Percentiles rank a stretch among this genome's conserved stretches.
Evolutionary conservation across 139 green algal species (phyloP).

Genomic region (Chara braunii): DNA sequence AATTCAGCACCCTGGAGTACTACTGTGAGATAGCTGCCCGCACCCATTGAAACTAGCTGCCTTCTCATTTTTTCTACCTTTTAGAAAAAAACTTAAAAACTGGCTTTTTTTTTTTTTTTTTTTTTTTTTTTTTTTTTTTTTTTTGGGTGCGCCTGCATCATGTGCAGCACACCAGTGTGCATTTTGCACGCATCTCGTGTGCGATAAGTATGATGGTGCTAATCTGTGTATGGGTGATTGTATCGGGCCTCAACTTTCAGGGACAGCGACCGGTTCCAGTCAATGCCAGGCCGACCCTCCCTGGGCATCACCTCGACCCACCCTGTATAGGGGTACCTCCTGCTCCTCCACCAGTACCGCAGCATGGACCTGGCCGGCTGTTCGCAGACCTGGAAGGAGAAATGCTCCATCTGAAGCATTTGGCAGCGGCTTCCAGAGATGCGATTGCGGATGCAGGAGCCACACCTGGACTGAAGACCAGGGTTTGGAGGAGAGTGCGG

Average conservation of each 20-base stretch:
- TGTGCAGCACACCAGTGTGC: too few relatives aligned
- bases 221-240: too few relatives aligned
- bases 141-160: too few relatives aligned
- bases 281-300: neutral
- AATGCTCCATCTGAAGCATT: conserved; percentile 12
- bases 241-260: conserved; percentile 1
- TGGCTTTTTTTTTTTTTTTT: too few relatives aligned
- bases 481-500: conserved; percentile 29
- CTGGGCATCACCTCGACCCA: conserved; percentile 4
- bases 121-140: too few relatives aligned
- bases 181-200: too few relatives aligned
- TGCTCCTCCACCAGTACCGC: neutral
- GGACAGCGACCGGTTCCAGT: conserved; percentile 6
- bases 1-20: too few relatives aligned
- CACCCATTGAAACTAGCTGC: too few relatives aligned
- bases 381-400: conserved; percentile 14
- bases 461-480: conserved; percentile 18
- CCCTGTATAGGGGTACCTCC: neutral
- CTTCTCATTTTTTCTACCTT: too few relatives aligned
- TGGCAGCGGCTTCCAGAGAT: conserved; percentile 28
- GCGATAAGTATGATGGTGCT: too few relatives aligned
- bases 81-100: too few relatives aligned
- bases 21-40: too few relatives aligned
- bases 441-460: conserved; percentile 6
- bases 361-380: neutral